These are phyloP conservation scores for Darksidea phi DNA, from an alignment of 495 filamentous ascomycete genomes.

Conservation along the genomic window DNA sequence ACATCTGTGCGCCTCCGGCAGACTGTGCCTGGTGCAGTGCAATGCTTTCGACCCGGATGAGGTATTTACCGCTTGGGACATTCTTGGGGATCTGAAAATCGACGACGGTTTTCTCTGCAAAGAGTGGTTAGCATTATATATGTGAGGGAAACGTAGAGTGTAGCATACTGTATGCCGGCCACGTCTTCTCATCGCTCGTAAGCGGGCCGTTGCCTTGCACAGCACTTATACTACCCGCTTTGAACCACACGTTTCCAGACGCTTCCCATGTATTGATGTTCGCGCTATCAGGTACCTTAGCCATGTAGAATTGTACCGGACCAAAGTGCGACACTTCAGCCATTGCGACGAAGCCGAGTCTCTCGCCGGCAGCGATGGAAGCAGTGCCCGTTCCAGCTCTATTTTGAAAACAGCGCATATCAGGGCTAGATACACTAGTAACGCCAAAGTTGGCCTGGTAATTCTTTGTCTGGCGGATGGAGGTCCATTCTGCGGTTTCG, in stretches of 20 bases:
- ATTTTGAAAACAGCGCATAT: slow-evolving; percentile 33
- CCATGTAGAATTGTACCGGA: slow-evolving; percentile 33
- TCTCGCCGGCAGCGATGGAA: slow-evolving; percentile 25
- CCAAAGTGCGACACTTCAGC: slow-evolving; percentile 23
- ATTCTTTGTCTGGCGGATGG: slow-evolving; percentile 30
- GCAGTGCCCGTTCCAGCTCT: slow-evolving; percentile 12
- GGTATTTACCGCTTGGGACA: slow-evolving; percentile 59
- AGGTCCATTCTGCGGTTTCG: slow-evolving; percentile 25
- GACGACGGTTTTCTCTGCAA: slow-evolving; percentile 11
- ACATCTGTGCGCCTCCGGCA: slow-evolving; percentile 37
- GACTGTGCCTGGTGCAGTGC: slow-evolving; percentile 47
- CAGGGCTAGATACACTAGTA: slow-evolving; percentile 17
- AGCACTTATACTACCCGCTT: slow-evolving; percentile 21
- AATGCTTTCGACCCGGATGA: slow-evolving; percentile 62
- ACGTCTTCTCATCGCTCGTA: slow-evolving; percentile 16
- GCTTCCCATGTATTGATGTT: slow-evolving; percentile 32
- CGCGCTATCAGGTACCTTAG: slow-evolving; percentile 21
- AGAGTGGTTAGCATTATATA: neutral
- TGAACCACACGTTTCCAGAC: slow-evolving; percentile 31
- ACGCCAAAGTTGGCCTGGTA: slow-evolving; percentile 28
- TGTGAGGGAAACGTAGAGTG: neutral
- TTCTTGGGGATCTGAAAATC: slow-evolving; percentile 54
- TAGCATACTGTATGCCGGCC: slow-evolving; percentile 29
- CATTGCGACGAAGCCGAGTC: slow-evolving; percentile 20
- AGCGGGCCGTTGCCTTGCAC: slow-evolving; percentile 4